Percentiles rank a stretch among this genome's conserved stretches.
Evolutionary conservation across 192 early-diverging fungal genomes (phyloP).

Genomic region (Rhizophlyctis rosea): DNA sequence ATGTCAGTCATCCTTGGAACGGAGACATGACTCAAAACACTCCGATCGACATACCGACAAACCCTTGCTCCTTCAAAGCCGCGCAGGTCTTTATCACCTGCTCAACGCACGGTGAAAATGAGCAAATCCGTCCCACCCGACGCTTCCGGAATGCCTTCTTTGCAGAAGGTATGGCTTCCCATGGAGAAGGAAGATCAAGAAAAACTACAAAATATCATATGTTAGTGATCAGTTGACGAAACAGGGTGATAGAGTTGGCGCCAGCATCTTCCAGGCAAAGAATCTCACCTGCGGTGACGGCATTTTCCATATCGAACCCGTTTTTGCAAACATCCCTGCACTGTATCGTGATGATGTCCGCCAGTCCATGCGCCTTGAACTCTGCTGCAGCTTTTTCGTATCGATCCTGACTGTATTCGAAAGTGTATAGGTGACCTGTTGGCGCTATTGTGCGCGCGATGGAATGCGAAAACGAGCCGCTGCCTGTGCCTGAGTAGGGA

Average conservation of each 20-base stretch:
- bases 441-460: constrained; percentile 85
- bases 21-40: too few relatives aligned
- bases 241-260: too few relatives aligned
- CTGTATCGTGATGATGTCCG: constrained; percentile 63
- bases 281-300: constrained; percentile 68
- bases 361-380: constrained; percentile 74
- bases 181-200: constrained; percentile 93
- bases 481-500: constrained; percentile 71
- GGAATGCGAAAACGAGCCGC: constrained; percentile 97
- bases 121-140: constrained; percentile 82
- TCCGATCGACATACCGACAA: constrained; percentile 60
- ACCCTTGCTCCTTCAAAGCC: constrained; percentile 77
- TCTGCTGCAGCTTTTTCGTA: constrained; percentile 64
- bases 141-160: constrained; percentile 79
- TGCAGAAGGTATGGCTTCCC: constrained; percentile 86
- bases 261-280: too few relatives aligned
- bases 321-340: constrained; percentile 85
- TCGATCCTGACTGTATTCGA: constrained; percentile 88
- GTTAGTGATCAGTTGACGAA: too few relatives aligned
- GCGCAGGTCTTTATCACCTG: constrained; percentile 81
- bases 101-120: constrained; percentile 95
- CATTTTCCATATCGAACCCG: constrained; percentile 75
- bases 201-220: constrained; percentile 77
- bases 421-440: constrained; percentile 84
- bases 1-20: too few relatives aligned